Evolutionary conservation across 441 rosid species (phyloP), one percentile per base, ranked within the genome.

Genomic region (Mallotus repandus): DNA sequence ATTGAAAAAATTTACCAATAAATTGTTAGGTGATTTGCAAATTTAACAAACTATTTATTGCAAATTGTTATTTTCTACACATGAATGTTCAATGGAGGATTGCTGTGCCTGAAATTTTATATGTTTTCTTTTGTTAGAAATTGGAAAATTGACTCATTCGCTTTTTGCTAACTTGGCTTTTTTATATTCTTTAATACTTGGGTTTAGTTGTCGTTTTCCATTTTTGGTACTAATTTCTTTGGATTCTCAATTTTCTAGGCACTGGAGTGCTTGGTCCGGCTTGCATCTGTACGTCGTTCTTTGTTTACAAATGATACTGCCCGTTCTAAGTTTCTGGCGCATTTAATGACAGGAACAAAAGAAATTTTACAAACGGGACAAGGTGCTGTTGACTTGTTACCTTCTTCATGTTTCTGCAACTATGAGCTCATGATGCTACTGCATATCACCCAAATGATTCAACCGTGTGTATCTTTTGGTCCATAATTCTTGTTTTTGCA

Each of bases 261-360:
- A 67, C 79, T 96, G 82, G 99, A 96, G 84, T 94, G 99, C 86
- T 86, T 94, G 89, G 99, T 96, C 68, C 91, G 98, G 69, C 84
- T 94, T 63, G 98, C 99, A 64, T 96, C 98, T 66, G 97, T 92
- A 29, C 87, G 98, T 32, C 96, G 98, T 66, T 91, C 99, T 81
- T 83, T 92, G 83, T 96, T 94, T 84, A 84, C 93, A 59, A 92
- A 85, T 80, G 98, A 96, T 64, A 88, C 83, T 65, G 81, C 97
- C 57, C 98, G 98, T 63, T 87, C 98, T 50, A 91, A 82, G 80
- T 96, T 96, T 65, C 77, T 96, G 85, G 99, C 91, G 38, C 98
- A 94, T 83, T 73, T 96, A 76, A 94, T 96, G 94, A 92, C 96
- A 4, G 98, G 98, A 83, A 94, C 97, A 64, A 92, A 84, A 84